A percentile compares a stretch with the other conserved stretches of the same genome.
phyloP scores from a whole-genome alignment of 2,329 filamentous ascomycete species.

The Cladosporium velox region DNA sequence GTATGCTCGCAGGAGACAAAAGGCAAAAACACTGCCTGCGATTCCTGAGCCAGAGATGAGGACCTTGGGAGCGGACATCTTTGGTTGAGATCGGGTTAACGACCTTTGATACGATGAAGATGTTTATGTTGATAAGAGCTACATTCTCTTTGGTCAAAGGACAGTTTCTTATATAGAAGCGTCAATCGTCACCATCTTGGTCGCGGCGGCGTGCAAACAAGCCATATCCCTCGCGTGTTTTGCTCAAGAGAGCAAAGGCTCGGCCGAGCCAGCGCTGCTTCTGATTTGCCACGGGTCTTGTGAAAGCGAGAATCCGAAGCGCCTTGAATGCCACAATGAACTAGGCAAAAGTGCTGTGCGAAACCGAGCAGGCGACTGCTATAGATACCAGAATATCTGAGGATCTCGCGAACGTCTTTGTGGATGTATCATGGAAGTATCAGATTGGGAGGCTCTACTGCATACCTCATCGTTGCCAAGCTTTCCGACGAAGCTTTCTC shows the following conservation, averaged over 20 bases:
- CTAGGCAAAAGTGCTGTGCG: neutral
- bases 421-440: neutral
- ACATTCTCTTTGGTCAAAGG: neutral
- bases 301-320: neutral
- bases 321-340: neutral
- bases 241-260: neutral
- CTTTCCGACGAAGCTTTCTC: neutral
- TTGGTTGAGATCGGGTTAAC: neutral
- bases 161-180: neutral
- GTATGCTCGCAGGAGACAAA: constrained; percentile 36
- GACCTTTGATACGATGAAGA: neutral
- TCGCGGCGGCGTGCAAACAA: neutral
- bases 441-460: neutral
- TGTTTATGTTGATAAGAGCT: neutral
- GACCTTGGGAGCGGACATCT: constrained; percentile 29
- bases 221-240: constrained; percentile 5
- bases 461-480: neutral
- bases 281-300: neutral
- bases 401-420: neutral
- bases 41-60: constrained; percentile 45
- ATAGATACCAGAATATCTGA: neutral
- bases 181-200: neutral
- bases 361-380: neutral
- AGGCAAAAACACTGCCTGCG: constrained; percentile 42
- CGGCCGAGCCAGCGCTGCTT: constrained; percentile 10